A percentile compares a stretch with the other conserved stretches of the same genome.
These are phyloP conservation scores for Chrysoporthe austroafricana DNA, from an alignment of 2,329 filamentous ascomycete genomes.

Conservation along the genomic window DNA sequence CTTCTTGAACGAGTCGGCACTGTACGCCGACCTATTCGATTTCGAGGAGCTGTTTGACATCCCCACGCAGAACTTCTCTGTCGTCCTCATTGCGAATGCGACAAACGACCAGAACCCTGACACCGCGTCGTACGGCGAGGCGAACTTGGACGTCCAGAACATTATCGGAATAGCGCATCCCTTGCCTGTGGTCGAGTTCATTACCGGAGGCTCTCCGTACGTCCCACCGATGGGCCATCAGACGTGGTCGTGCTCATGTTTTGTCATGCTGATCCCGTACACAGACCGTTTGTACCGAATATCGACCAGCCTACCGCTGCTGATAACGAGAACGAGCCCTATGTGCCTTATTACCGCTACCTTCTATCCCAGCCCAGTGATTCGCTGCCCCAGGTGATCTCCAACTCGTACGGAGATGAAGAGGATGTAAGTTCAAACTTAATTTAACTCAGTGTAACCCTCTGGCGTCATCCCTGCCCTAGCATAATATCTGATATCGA, in stretches of 20 bases:
- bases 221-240: conserved; percentile 5
- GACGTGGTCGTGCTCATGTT: not conserved
- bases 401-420: conserved; percentile 71
- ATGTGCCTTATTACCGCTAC: conserved; percentile 59
- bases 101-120: conserved; percentile 28
- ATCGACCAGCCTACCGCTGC: conserved; percentile 34
- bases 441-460: not conserved
- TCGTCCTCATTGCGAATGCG: conserved; percentile 49
- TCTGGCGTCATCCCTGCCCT: not conserved
- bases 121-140: conserved; percentile 54
- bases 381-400: conserved; percentile 65
- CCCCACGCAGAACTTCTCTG: conserved; percentile 53
- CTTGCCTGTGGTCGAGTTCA: conserved; percentile 46
- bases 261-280: conserved; percentile 15
- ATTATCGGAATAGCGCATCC: conserved; percentile 59
- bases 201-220: conserved; percentile 37
- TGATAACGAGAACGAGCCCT: conserved; percentile 65
- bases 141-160: conserved; percentile 67
- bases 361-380: conserved; percentile 58
- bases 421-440: conserved; percentile 43
- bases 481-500: too few relatives aligned
- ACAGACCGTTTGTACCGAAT: conserved; percentile 37
- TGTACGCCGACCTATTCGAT: conserved; percentile 46
- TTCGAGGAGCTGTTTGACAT: conserved; percentile 27
- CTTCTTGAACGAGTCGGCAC: conserved; percentile 59